Evolutionary conservation across 2,329 filamentous ascomycete species (phyloP).

Genomic region (Gyromitra esculenta): DNA sequence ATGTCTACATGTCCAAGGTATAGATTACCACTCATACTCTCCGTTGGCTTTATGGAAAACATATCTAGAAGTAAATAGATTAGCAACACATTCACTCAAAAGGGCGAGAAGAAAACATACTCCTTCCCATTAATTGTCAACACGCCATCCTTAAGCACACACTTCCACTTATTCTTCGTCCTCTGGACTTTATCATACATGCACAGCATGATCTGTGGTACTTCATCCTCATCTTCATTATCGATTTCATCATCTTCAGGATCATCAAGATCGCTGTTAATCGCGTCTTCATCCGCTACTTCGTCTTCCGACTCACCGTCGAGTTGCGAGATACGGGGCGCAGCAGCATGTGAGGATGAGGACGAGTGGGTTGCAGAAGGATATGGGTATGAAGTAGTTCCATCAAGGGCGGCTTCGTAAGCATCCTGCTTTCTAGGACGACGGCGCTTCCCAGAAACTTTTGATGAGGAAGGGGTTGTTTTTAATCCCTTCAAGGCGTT

Average conservation of each 20-base stretch:
- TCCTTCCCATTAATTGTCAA: constrained; percentile 93
- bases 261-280: constrained; percentile 98
- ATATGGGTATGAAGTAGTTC: constrained; percentile 53
- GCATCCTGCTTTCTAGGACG: constrained; percentile 49
- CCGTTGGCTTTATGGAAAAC: constrained; percentile 98
- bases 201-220: constrained; percentile 93
- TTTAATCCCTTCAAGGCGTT: constrained; percentile 51
- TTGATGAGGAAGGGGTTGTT: constrained; percentile 29
- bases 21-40: constrained; percentile 91
- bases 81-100: constrained; percentile 53
- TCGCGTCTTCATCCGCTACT: constrained; percentile 86
- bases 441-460: constrained; percentile 37
- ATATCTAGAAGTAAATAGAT: constrained; percentile 66
- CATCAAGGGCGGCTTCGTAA: constrained; percentile 53
- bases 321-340: constrained; percentile 61
- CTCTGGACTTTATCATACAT: constrained; percentile 99
- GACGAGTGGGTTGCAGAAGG: constrained; percentile 31
- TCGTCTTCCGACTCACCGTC: constrained; percentile 72
- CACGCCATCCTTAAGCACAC: constrained; percentile 94
- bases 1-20: constrained; percentile 9
- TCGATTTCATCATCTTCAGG: constrained; percentile 80
- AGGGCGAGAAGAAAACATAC: constrained; percentile 63
- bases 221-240: constrained; percentile 84
- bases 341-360: constrained; percentile 51
- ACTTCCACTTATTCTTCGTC: constrained; percentile 99